Percentiles rank a stretch among this genome's conserved stretches.
Conservation (phyloP, 345 rosid species). For the Fremontodendron californicum region DNA sequence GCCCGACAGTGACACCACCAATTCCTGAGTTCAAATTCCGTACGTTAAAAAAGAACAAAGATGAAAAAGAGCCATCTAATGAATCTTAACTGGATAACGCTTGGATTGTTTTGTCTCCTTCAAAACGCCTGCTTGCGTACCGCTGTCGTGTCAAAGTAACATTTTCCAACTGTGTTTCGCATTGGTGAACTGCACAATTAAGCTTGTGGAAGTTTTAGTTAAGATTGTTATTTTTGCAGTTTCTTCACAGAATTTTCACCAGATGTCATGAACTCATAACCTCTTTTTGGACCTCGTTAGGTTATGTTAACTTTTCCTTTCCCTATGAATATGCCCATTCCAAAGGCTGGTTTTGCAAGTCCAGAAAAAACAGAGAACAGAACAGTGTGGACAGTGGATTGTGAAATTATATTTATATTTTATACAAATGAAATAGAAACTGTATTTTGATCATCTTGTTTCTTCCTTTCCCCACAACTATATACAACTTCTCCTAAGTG, state of each 20-base stretch:
- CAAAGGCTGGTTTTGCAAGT: background rate
- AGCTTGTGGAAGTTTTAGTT: too few relatives aligned
- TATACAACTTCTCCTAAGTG: constrained; percentile 10
- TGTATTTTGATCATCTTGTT: background rate
- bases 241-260: background rate
- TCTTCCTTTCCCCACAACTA: constrained; percentile 6
- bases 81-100: too few relatives aligned
- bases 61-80: background rate
- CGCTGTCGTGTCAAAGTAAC: background rate
- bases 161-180: background rate
- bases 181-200: background rate
- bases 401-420: too few relatives aligned
- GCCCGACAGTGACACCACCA: background rate
- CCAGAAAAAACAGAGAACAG: background rate
- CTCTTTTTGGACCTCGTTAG: background rate
- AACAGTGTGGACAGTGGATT: background rate
- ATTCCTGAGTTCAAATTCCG: background rate
- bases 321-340: background rate
- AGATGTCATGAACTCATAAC: background rate
- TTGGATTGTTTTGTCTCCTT: background rate
- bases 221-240: too few relatives aligned
- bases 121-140: background rate
- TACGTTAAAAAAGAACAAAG: background rate
- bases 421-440: background rate
- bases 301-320: background rate